Evolutionary conservation across 495 filamentous ascomycete genomes (phyloP), one percentile per base, ranked within the genome.

Genomic region (Penicillium herquei): DNA sequence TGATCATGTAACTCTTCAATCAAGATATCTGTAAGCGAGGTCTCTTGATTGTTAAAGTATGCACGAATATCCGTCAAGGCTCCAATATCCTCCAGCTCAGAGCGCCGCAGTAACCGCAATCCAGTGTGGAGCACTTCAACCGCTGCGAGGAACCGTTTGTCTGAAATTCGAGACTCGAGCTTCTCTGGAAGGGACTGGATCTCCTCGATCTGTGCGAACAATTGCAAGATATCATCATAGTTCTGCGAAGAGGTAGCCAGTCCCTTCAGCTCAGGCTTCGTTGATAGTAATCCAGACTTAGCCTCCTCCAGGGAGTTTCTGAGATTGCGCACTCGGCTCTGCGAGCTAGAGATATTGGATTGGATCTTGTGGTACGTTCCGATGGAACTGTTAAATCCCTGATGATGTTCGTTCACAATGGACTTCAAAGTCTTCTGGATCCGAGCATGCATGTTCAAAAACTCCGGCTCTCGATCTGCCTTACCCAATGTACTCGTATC

Each of bases 361-460:
- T 98, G 94, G 54, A 99, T 98, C 73, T 93, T 96, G 73, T 99
- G 95, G 64, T 96, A 99, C 13, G 92, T 96, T 68, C 94, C 95
- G 52, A 99, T 98, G 39, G 92, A 96, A 72, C 91, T 97, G 68
- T 97, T 99, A 79, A 99, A 99, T 32, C 92, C 94, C 71, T 99
- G 94, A 62, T 98, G 93, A 66, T 99, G 93, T 73, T 98, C 83
- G 70, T 99, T 96, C 47, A 99, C 94, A 66, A 99, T 96, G 44
- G 87, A 84, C 71, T 96, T 96, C 54, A 99, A 76, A 3, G 95
- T 92, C 63, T 84, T 85, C 67, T 99, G 94, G 17, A 99, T 83
- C 61, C 91, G 84, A 59, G 84, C 74, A 66, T 96, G 90, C 49
- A 89, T 89, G 40, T 85, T 78, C 62, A 89, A 78, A 68, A 98